These are phyloP conservation scores for Arthroderma sp. DNA, from an alignment of 2,329 filamentous ascomycete species.

Conservation along the genomic window DNA sequence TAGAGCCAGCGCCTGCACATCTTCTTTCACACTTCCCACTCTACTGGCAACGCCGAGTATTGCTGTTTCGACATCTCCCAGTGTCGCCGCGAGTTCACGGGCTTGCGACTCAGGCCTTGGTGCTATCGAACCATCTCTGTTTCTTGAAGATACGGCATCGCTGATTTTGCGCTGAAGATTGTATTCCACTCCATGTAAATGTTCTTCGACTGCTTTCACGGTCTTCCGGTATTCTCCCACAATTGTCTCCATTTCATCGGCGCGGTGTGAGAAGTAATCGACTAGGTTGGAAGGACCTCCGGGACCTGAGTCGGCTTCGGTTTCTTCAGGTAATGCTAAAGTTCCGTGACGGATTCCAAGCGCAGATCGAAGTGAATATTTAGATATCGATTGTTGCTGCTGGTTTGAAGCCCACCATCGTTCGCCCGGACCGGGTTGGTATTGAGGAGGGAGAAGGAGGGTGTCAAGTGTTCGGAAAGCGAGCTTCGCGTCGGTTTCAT, in stretches of 20 bases:
- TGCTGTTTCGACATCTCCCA: conserved; percentile 52
- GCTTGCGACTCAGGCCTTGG: conserved; percentile 32
- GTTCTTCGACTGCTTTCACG: conserved; percentile 51
- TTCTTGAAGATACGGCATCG: conserved; percentile 35
- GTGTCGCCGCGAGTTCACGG: conserved; percentile 41
- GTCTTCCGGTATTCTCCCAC: conserved; percentile 46
- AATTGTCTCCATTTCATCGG: conserved; percentile 48
- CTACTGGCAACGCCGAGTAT: conserved; percentile 51
- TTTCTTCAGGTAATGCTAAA: conserved; percentile 34
- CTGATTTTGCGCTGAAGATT: conserved; percentile 48
- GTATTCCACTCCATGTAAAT: conserved; percentile 50
- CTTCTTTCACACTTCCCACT: conserved; percentile 47
- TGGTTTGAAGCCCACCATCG: conserved; percentile 30
- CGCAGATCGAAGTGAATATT: conserved; percentile 26
- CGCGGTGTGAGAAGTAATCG: conserved; percentile 49
- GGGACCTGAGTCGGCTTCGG: conserved; percentile 30
- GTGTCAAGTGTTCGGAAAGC: conserved; percentile 64
- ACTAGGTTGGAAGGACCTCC: conserved; percentile 46
- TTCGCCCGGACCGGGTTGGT: conserved; percentile 37
- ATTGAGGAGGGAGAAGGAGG: conserved; percentile 54
- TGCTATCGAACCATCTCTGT: conserved; percentile 24
- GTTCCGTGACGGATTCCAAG: conserved; percentile 27
- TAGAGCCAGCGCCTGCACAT: conserved; percentile 43
- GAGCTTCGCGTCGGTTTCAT: conserved; percentile 56
- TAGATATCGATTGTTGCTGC: conserved; percentile 24